These are phyloP conservation scores for Zea mays DNA, from an alignment of 176 grass and related monocot genomes.

Conservation along the genomic window Zm-B73-REFERENCE-NAM-5.0 NC_050100.1:225442001-225442500, in stretches of 20 bases:
- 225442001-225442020: conserved; percentile 1
- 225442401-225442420: conserved; percentile 3
- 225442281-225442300: background rate
- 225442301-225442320: background rate
- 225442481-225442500: conserved; percentile 9
- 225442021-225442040: background rate
- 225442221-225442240: conserved; percentile 2
- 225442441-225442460: background rate
- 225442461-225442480: background rate
- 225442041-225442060: background rate
- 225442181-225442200: conserved; percentile 9
- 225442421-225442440: background rate
- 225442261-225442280: background rate
- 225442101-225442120: background rate
- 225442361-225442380: conserved; percentile 4
- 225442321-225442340: conserved; percentile 3
- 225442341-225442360: background rate
- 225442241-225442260: background rate
- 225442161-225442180: conserved; percentile 9
- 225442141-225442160: conserved; percentile 4
- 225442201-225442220: conserved; percentile 8
- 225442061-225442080: conserved; percentile 6
- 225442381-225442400: conserved; percentile 7
- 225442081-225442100: background rate
- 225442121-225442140: background rate